Conservation (phyloP, 495 filamentous ascomycete species). For the Cercophora sp. region DNA sequence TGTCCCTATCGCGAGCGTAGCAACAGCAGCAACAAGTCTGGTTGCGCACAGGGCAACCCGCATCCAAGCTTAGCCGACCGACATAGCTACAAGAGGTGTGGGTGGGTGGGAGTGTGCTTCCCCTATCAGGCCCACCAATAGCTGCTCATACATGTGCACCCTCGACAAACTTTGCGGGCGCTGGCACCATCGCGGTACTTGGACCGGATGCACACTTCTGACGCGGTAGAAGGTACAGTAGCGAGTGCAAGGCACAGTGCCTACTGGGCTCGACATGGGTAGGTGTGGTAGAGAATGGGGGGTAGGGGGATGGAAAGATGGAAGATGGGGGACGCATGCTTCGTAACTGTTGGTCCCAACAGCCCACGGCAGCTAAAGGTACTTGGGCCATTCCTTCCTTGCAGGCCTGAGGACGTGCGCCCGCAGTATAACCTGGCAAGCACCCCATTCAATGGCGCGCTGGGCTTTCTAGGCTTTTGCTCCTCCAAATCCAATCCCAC, state of each 20-base stretch:
- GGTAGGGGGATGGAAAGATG: too few relatives aligned
- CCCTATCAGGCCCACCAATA: constrained; percentile 16
- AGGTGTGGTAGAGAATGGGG: background rate
- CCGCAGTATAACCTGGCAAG: constrained; percentile 12
- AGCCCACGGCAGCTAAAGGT: too few relatives aligned
- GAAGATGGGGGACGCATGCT: constrained; percentile 3
- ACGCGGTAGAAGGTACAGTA: background rate
- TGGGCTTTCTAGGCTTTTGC: constrained; percentile 9
- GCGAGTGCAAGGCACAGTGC: background rate
- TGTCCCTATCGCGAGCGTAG: background rate
- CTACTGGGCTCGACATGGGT: background rate
- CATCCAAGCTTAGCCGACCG: constrained; percentile 13
- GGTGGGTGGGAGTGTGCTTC: background rate
- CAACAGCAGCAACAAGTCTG: too few relatives aligned
- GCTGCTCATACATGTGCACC: background rate
- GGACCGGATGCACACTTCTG: constrained; percentile 3
- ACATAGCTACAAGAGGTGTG: background rate
- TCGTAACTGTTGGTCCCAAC: constrained; percentile 4
- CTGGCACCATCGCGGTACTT: constrained; percentile 8
- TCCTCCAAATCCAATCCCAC: constrained; percentile 18
- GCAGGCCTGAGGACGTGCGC: background rate
- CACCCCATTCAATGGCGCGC: constrained; percentile 22
- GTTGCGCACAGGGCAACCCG: constrained; percentile 2
- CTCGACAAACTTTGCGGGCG: background rate
- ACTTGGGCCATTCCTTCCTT: constrained; percentile 2